Evolutionary conservation across 2,329 filamentous ascomycete genomes (phyloP).

Genomic region (Conoideocrella luteorostrata): DNA sequence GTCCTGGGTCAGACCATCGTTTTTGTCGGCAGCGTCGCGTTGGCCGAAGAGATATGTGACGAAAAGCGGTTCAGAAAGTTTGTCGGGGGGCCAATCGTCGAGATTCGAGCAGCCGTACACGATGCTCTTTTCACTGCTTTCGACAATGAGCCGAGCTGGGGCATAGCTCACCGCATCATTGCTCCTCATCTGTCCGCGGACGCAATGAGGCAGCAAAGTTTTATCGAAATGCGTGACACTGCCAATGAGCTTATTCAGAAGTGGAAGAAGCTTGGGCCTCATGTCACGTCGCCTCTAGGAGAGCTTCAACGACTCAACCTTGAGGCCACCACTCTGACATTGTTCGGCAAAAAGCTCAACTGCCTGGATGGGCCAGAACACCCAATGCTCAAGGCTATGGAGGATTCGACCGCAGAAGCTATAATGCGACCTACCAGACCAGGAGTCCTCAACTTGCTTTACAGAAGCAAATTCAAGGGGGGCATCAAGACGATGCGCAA

Average conservation of each 20-base stretch:
- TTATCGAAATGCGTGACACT: conserved; percentile 43
- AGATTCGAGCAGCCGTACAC: conserved; percentile 44
- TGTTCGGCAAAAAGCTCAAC: conserved; percentile 46
- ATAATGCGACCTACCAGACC: conserved; percentile 48
- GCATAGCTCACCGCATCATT: conserved; percentile 46
- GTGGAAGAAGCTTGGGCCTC: conserved; percentile 33
- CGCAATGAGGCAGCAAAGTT: conserved; percentile 25
- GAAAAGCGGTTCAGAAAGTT: conserved; percentile 48
- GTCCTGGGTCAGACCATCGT: conserved; percentile 26
- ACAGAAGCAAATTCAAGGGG: conserved; percentile 46
- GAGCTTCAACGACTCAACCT: conserved; percentile 49
- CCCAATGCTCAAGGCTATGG: conserved; percentile 46
- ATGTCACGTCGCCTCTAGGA: conserved; percentile 36
- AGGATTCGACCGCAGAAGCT: conserved; percentile 48
- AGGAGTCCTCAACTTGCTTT: conserved; percentile 43
- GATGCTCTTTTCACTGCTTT: conserved; percentile 47
- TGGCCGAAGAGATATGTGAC: conserved; percentile 45
- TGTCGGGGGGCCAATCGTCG: conserved; percentile 45
- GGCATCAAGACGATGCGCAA: conserved; percentile 48
- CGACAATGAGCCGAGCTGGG: conserved; percentile 42
- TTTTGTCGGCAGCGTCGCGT: conserved; percentile 42
- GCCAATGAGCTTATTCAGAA: conserved; percentile 42
- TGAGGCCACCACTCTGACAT: conserved; percentile 41
- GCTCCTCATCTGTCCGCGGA: conserved; percentile 34
- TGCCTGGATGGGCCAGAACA: conserved; percentile 39